Evolutionary conservation across 495 filamentous ascomycete species (phyloP).

Genomic region (Tetracladium marchalianum): DNA sequence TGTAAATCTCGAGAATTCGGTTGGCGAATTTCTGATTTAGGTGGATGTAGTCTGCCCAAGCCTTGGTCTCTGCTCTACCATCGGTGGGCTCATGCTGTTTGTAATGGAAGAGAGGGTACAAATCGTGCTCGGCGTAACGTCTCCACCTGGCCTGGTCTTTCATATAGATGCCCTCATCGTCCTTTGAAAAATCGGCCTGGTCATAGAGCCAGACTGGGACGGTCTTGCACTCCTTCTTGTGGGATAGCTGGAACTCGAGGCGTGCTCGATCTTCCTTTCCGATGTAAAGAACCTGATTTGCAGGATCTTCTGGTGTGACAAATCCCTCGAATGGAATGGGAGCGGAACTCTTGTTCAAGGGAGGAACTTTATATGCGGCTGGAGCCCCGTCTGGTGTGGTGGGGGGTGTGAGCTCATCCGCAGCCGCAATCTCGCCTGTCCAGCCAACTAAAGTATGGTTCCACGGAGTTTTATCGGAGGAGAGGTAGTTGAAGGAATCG

Average conservation of each 20-base stretch:
- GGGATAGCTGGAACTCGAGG: constrained; percentile 58
- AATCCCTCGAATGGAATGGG: constrained; percentile 60
- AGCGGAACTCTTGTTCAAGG: constrained; percentile 51
- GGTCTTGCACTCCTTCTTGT: constrained; percentile 53
- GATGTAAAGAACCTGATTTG: constrained; percentile 56
- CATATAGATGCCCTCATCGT: constrained; percentile 51
- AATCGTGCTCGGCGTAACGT: constrained; percentile 76
- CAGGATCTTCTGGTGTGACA: constrained; percentile 39
- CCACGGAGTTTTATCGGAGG: constrained; percentile 65
- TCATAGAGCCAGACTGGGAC: constrained; percentile 80
- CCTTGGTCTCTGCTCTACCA: constrained; percentile 64
- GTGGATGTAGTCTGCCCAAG: constrained; percentile 82
- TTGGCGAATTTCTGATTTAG: constrained; percentile 85
- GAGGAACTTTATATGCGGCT: constrained; percentile 20
- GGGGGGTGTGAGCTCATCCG: constrained; percentile 31
- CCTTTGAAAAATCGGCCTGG: constrained; percentile 44
- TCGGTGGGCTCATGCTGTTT: constrained; percentile 83
- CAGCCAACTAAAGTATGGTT: constrained; percentile 83
- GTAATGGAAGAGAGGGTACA: constrained; percentile 89
- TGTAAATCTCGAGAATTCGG: constrained; percentile 73
- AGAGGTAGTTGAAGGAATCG: constrained; percentile 77
- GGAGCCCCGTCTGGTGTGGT: constrained; percentile 33
- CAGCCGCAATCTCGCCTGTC: constrained; percentile 76
- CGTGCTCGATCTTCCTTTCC: constrained; percentile 52
- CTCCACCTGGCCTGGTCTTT: constrained; percentile 77